Base-by-base conservation (phyloP, 371 early-diverging fungal species). In the Rhizomucor pusillus region DNA sequence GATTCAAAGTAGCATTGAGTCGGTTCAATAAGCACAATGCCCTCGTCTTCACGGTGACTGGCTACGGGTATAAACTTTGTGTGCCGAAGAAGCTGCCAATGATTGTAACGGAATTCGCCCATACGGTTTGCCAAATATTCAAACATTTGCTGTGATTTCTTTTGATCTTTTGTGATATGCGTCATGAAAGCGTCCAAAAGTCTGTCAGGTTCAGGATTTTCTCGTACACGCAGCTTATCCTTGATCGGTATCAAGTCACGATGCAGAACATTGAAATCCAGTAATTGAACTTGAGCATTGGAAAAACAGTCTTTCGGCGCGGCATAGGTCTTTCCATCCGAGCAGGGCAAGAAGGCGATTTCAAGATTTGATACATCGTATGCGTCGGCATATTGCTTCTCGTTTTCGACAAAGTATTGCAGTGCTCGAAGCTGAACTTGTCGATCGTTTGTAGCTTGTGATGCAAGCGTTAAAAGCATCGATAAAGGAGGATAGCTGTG, bases 401-500 rank as follows among this genome's bases (percentile, higher is more conserved):
- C 80, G 50, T 92, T 75, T 7, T 91, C 89, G n/a, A 90, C 63
- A 44, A 95, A 81, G 62, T 90, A 92, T 0, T 60, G 55, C 5
- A 95, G 60, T 5, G 88, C 85, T 24, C 71, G 60, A 4, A 49
- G 60, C 18, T 84, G 83, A 16, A 77, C 62, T 2, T 43, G 40
- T 1, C 58, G 41, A 18, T 77, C 57, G 1, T 71, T 60, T 0
- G 74, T 56, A 5, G 39, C 54, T 14, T 73, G 65, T 0, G 90
- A 68, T 1, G 87, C 84, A 20, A 84, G 36, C 0, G 49, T 56
- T 1, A 93, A 52, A 5, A 93, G 52, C 1, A 62, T 74, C 3
- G 69, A 55, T 22, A 88, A 43, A 0, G 89, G 78, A 0, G 93
- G 87, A 3, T 58, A 47, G 0, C 59, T 63, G 20, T 72, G 63